Base-by-base conservation (phyloP, 192 early-diverging fungal species). In the Backusella tarrabulga region DNA sequence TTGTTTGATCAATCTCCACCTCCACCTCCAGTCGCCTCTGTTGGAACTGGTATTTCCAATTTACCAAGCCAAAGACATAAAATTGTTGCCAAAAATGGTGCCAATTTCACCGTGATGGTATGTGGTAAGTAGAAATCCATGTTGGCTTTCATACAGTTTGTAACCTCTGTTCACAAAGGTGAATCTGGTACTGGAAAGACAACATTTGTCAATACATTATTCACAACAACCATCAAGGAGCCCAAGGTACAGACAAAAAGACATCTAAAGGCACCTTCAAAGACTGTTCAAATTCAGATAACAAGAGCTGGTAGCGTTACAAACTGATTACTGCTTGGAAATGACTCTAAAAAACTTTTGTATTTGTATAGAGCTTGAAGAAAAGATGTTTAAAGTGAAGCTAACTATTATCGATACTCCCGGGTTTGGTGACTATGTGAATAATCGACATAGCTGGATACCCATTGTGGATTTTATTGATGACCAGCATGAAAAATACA, bases 351-450 rank as follows among this genome's bases (percentile, higher is more conserved):
- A 0, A 3, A 32, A 32, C 32, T 3, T 3, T 32, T 32, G 32
- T 32, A 23, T 56, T 19, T 56, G 23, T 26, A 63, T 82, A 87
- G 98, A 97, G 17, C 92, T 99, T 68, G 96, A 99, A 84, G 98
- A 99, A 83, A 97, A 95, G 81, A 95, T 93, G 60, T 95, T 99
- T 76, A 92, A 92, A 79, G 90, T 99, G 67, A 93, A 94, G 78
- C 89, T 99, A 7, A 97, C 92, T 54, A 94, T 98, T 34, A 96
- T 97, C 41, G 98, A 99, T 81, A 98, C 98, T 19, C 98, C 98
- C 50, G 97, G 97, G n/a, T 99, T 96, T 82, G 97, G 97, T 77
- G 97, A 99, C 83, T 95, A 95, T 83, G 94, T 99, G 82, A 99
- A 98, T 86, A 99, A 99, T 85, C 93, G 97, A 71, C 91, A 80